Evolutionary conservation across 2,329 filamentous ascomycete species (phyloP), one percentile per base, ranked within the genome.

Genomic region (Aspergillus sp.): DNA sequence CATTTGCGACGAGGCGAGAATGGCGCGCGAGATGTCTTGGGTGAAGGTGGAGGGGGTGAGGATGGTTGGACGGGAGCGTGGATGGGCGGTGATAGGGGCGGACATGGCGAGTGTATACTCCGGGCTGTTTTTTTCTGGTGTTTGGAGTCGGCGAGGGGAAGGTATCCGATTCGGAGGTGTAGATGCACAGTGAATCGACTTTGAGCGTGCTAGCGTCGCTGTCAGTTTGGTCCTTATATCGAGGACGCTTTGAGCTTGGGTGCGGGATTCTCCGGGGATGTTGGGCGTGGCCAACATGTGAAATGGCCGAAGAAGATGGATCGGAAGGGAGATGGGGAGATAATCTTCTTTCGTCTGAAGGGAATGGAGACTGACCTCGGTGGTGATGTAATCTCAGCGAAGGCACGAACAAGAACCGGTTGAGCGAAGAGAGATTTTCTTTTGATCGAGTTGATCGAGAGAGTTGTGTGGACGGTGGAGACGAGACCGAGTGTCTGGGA

Each of bases 11-110:
- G 69, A 68, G 6, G 69, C 66, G 55, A 72, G 65, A 53, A 75
- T 67, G 20, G 71, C 71, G 49, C 65, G 68, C 54, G 67, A 66
- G 58, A 76, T 70, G 45, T 75, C 68, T 52, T 73, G 66, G 13
- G 65, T 68, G 47, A 69, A 69, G 45, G 61, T 63, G 31, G 64
- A 57, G 13, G 64, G 53, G 16, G 60, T 58, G 36, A 62, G 50
- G 43, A 56, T 38, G 40, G 62, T 56, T 16, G 60, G 58, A 32
- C 51, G 55, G 19, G 47, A 53, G 29, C 56, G 58, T 41, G 61
- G 57, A 32, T 56, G 58, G 43, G 57, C 32, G 41, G 53, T 23
- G 40, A 57, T 36, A 1, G 60, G 57, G 3, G 60, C 57, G 34
- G 60, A 36, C 57, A 65, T 62, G 42, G 23, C 47, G 19, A 29